Evolutionary conservation across 345 rosid species (phyloP).

Genomic region (Arabidopsis suecica): DNA sequence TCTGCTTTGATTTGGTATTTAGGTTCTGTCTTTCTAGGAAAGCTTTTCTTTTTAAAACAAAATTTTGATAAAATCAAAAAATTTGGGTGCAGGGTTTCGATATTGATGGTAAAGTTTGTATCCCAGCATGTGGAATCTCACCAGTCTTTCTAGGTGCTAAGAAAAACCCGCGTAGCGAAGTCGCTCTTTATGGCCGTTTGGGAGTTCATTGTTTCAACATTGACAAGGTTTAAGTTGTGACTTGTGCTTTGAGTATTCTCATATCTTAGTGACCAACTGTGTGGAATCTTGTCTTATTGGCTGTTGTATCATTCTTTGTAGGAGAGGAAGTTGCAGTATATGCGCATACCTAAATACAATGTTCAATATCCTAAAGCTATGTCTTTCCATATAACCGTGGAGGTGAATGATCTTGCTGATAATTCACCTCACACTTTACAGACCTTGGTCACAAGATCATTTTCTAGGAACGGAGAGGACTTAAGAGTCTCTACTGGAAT

Average conservation of each 20-base stretch:
- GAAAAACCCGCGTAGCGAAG: not conserved
- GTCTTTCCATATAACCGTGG: constrained; percentile 15
- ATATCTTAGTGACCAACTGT: not conserved
- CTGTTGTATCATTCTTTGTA: not conserved
- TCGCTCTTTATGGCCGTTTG: constrained; percentile 1
- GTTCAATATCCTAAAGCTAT: too few relatives aligned
- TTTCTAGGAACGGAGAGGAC: not conserved
- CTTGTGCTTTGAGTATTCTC: too few relatives aligned
- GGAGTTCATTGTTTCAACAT: constrained; percentile 26
- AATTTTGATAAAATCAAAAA: too few relatives aligned
- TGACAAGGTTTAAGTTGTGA: not conserved
- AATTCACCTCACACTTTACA: constrained; percentile 6
- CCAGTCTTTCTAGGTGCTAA: not conserved
- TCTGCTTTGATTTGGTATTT: not conserved
- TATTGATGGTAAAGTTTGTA: constrained; percentile 13
- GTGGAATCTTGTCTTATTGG: not conserved
- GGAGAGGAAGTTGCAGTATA: not conserved
- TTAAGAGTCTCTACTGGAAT: not conserved
- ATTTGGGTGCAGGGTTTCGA: constrained; percentile 1
- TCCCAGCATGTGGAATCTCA: not conserved
- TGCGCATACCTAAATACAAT: not conserved
- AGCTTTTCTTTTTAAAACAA: too few relatives aligned
- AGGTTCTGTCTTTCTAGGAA: not conserved
- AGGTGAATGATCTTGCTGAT: constrained; percentile 15
- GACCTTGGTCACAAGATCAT: not conserved